Evolutionary conservation across 352 stramenopile species (phyloP).

Genomic region (Globisporangium middletonii): DNA sequence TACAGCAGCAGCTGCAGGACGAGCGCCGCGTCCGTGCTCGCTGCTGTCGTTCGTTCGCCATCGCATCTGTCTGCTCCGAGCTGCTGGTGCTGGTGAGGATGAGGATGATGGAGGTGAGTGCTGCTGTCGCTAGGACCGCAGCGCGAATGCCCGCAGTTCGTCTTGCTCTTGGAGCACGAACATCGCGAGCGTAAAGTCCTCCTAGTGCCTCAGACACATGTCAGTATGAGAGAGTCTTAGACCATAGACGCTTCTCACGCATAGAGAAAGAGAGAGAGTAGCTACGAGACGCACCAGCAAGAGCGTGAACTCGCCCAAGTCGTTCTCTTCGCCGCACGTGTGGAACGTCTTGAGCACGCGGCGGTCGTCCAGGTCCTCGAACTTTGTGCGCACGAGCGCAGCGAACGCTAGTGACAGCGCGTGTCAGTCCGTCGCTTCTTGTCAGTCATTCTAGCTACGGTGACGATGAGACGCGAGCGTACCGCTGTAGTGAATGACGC

Average conservation of each 20-base stretch:
- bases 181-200: slow-evolving; percentile 64
- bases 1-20: not conserved
- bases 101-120: not conserved
- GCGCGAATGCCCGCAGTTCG: slow-evolving; percentile 26
- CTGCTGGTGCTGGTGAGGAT: too few relatives aligned
- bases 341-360: slow-evolving; percentile 66
- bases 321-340: slow-evolving; percentile 75
- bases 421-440: not conserved
- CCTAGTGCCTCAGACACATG: slow-evolving; percentile 21
- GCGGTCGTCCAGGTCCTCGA: slow-evolving; percentile 40
- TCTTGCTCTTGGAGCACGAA: slow-evolving; percentile 53
- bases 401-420: slow-evolving; percentile 32
- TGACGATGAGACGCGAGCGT: not conserved
- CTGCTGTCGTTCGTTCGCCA: not conserved
- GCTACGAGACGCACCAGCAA: slow-evolving; percentile 26
- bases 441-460: not conserved
- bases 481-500: slow-evolving; percentile 58
- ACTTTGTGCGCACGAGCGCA: slow-evolving; percentile 46
- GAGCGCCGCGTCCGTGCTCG: too few relatives aligned
- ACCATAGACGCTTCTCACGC: too few relatives aligned
- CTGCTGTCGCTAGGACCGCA: slow-evolving; percentile 1
- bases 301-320: slow-evolving; percentile 67
- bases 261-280: too few relatives aligned
- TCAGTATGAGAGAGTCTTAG: not conserved
- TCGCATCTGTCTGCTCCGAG: too few relatives aligned